Percentiles rank a stretch among this genome's conserved stretches.
Evolutionary conservation across 768 basidiomycete genomes (phyloP).

Genomic region (Suillus bovinus): DNA sequence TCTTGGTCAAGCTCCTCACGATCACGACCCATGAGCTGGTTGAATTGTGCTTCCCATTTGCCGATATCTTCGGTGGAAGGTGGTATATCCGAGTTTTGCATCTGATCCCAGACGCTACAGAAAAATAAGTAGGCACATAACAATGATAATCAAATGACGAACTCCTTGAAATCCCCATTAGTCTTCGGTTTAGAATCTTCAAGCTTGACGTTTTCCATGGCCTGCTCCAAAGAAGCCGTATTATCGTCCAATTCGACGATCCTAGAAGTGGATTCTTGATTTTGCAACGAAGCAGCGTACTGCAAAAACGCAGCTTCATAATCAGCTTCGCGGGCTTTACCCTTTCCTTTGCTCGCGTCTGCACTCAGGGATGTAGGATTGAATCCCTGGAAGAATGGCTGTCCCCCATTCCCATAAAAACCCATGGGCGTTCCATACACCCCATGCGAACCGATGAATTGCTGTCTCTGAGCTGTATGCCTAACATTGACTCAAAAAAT

Average conservation of each 20-base stretch:
- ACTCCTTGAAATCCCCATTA: conserved; percentile 56
- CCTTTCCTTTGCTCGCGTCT: conserved; percentile 60
- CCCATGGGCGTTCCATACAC: conserved; percentile 37
- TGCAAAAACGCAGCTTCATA: conserved; percentile 87
- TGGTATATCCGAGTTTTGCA: conserved; percentile 57
- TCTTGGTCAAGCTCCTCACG: conserved; percentile 68
- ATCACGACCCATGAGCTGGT: conserved; percentile 69
- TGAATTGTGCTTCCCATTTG: conserved; percentile 84
- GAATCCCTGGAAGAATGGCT: conserved; percentile 35
- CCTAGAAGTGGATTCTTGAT: conserved; percentile 43
- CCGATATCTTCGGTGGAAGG: conserved; percentile 64
- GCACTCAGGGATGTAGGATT: conserved; percentile 24
- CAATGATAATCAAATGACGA: conserved; percentile 21
- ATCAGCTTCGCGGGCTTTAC: conserved; percentile 74
- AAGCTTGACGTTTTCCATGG: conserved; percentile 37
- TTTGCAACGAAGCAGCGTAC: conserved; percentile 51
- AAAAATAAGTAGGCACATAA: conserved; percentile 9
- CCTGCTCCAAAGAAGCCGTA: conserved; percentile 40
- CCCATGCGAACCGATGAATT: conserved; percentile 36
- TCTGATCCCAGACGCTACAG: conserved; percentile 60
- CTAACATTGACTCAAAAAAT: neutral
- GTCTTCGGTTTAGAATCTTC: conserved; percentile 28
- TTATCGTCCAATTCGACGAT: conserved; percentile 56
- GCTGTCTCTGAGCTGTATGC: conserved; percentile 35
- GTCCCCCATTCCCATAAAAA: conserved; percentile 23